Base-by-base conservation (phyloP, 2,329 filamentous ascomycete species). In the Coniochaeta prunicola region DNA sequence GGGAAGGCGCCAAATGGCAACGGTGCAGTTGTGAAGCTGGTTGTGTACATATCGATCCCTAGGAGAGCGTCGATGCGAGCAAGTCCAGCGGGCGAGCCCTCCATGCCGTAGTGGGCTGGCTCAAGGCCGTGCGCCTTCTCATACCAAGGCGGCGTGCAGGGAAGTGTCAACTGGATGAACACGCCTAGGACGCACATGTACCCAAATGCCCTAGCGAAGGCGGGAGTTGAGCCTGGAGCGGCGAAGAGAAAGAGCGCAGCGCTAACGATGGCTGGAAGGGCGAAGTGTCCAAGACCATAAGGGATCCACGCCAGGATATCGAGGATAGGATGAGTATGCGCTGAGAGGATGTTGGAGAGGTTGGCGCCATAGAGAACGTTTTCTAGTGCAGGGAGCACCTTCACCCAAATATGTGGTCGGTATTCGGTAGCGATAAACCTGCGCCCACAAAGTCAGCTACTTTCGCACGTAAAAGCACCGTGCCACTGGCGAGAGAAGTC, bases 331-430 rank as follows among this genome's bases (percentile, higher is more conserved):
- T 90, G 87, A 68, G 93, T 90, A 76, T 96, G 91, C 53, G 91
- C 91, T 15, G 92, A 96, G 58, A 97, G 84, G 68, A 97, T 96
- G 73, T 96, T 97, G 77, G 91, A 96, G 59, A 97, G 81, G 75
- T 97, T 97, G 63, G 92, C 92, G 66, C 93, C 93, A 71, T 97
- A 97, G 34, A 97, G 82, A 62, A 97, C 94, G 73, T 97, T 97
- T 76, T 97, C 93, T 63, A 97, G 84, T 19, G 93, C 91, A 4
- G 93, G 93, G 36, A 97, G 83, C 30, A 97, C 91, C 68, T 92
- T 91, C 64, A 97, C 93, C 90, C 92, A 96, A 68, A 97, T 97
- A 62, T 91, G 89, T 60, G 92, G 92, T 65, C 93, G 87, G 77
- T 92, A 94, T 69, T 93, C 89, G 65, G 86, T 84, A 38, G 91